A percentile compares a stretch with the other conserved stretches of the same genome.
Conservation (phyloP, 2,329 filamentous ascomycete species). For the Arthroderma sp. region DNA sequence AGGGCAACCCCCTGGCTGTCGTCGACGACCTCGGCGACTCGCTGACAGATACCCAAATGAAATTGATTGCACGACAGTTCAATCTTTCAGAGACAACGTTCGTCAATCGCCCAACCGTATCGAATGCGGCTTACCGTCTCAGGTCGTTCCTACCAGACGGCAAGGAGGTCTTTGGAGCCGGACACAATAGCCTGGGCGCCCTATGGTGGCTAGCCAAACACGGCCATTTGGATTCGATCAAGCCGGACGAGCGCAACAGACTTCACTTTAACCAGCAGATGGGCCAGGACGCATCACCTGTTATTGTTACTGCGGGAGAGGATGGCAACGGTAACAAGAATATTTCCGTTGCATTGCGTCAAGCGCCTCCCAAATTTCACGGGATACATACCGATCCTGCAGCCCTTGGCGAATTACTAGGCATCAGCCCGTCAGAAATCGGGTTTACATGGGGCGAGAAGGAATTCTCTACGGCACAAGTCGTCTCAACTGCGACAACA, state of each 20-base stretch:
- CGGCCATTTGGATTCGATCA: conserved; percentile 5
- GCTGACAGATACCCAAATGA: conserved; percentile 11
- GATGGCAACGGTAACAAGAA: neutral
- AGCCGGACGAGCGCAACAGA: neutral
- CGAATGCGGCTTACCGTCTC: conserved; percentile 9
- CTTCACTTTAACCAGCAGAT: conserved; percentile 4
- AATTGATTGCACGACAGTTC: conserved; percentile 13
- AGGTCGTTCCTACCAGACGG: conserved; percentile 13
- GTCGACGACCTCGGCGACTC: conserved; percentile 9
- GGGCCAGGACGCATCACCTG: conserved; percentile 1
- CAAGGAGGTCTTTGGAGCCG: conserved; percentile 13
- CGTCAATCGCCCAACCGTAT: conserved; percentile 7
- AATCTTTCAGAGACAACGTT: conserved; percentile 10
- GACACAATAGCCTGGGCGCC: conserved; percentile 13
- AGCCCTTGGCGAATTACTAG: conserved; percentile 6
- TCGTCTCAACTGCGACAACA: conserved; percentile 11
- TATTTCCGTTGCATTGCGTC: conserved; percentile 6
- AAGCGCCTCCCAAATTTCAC: conserved; percentile 4
- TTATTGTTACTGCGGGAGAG: neutral
- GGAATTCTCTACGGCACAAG: conserved; percentile 1
- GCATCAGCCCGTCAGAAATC: conserved; percentile 3
- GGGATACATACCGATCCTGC: conserved; percentile 5
- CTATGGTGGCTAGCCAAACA: conserved; percentile 12
- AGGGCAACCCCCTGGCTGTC: conserved; percentile 14
- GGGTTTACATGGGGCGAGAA: conserved; percentile 4